Evolutionary conservation across 192 early-diverging fungal genomes (phyloP).

Genomic region (Diversispora epigaea): DNA sequence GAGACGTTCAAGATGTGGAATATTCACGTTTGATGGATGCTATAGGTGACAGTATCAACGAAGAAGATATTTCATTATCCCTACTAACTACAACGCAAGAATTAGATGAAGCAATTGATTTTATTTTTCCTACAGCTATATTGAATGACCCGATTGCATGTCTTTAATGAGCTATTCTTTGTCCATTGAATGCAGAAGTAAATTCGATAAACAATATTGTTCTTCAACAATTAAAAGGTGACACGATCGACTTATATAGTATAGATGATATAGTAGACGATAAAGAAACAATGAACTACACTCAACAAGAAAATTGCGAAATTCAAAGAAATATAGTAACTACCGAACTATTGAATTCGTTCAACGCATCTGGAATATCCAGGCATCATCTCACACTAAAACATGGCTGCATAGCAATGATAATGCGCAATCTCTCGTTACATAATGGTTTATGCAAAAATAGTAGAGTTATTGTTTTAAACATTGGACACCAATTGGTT

Average conservation of each 20-base stretch:
- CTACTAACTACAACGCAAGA: too few relatives aligned
- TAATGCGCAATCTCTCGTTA: background rate
- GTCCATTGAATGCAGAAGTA: background rate
- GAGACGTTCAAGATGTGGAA: background rate
- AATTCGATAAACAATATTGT: background rate
- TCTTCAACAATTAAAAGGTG: background rate
- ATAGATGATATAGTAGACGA: background rate
- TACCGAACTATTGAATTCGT: background rate
- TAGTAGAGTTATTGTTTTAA: background rate
- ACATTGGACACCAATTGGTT: background rate
- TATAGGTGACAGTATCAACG: background rate
- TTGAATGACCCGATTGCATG: background rate
- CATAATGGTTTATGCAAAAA: background rate
- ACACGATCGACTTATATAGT: background rate
- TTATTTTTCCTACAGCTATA: too few relatives aligned
- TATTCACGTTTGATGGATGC: background rate
- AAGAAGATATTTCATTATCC: too few relatives aligned
- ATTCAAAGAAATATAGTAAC: background rate
- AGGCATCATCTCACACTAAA: background rate
- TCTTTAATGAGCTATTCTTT: background rate
- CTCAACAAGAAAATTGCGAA: background rate
- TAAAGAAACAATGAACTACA: background rate
- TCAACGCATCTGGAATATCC: background rate
- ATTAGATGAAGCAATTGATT: too few relatives aligned
- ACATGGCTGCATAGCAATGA: background rate